Evolutionary conservation across 1,284 basidiomycete genomes (phyloP).

Genomic region (Inonotus obliquus): DNA sequence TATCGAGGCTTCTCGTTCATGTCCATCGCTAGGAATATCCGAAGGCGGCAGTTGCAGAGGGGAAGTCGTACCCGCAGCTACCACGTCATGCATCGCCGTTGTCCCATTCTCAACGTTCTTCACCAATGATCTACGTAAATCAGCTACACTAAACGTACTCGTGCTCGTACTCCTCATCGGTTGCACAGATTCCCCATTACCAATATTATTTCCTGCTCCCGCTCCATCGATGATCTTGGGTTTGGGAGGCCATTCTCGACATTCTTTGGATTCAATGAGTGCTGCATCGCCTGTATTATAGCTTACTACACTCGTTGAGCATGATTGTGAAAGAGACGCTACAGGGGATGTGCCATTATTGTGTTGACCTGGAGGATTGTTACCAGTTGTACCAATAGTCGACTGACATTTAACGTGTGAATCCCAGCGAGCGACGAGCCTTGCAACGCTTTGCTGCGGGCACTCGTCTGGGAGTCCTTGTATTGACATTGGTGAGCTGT

Average conservation of each 20-base stretch:
- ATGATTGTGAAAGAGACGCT: conserved; percentile 25
- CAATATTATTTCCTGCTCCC: background rate
- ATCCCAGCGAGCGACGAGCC: conserved; percentile 79
- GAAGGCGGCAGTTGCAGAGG: background rate
- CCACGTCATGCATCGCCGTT: no score
- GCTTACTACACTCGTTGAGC: conserved; percentile 55
- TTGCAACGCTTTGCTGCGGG: conserved; percentile 73
- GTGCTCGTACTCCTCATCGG: conserved; percentile 24
- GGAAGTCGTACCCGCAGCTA: no score
- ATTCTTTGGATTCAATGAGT: conserved; percentile 61
- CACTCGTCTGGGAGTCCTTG: conserved; percentile 82
- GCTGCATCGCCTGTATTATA: conserved; percentile 54
- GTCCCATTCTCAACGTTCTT: background rate
- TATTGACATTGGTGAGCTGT: conserved; percentile 15
- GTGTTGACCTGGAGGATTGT: background rate
- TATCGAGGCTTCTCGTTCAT: background rate
- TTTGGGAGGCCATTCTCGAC: background rate
- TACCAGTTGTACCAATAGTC: conserved; percentile 2
- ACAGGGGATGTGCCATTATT: background rate
- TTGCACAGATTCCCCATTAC: background rate
- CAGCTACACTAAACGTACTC: conserved; percentile 24
- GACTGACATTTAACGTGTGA: conserved; percentile 59
- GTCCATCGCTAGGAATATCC: background rate
- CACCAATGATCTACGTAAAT: conserved; percentile 2
- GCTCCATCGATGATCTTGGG: background rate